Evolutionary conservation across 331 rosid genomes (phyloP), one percentile per base, ranked within the genome.

Genomic region (Rhamnella rubrinervis): DNA sequence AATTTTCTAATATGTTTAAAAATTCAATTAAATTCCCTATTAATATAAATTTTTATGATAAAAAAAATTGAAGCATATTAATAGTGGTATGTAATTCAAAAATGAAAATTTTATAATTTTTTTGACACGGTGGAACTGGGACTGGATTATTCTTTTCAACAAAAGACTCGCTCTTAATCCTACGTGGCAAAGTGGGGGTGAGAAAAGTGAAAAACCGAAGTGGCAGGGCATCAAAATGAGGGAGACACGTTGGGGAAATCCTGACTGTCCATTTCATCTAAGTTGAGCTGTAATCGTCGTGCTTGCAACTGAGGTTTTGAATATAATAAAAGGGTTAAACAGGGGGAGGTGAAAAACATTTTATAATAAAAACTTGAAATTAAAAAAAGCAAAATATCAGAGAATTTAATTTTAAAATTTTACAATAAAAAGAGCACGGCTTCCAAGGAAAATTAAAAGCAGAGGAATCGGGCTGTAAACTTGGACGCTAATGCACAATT

Each of bases 401-500:
- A 69, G 56, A n/a, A 20, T 38, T 23, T 23, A 23, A 23, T 23
- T 23, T 23, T 23, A 23, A 23, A 23, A 23, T 23, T 23, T 23
- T 23, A 47, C 49, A 61, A 39, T 40, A 57, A 19, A 10, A 38
- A 21, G 63, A 46, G 8, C 82, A 58, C 50, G 65, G 46, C 35
- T 61, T 61, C 73, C 63, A n/a, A 73, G 15, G 55, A 52, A 77
- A 80, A 65, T 49, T 58, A 78, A 31, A 76, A 44, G 81, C 80
- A 72, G 80, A 75, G 46, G 76, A 78, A 77, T 69, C 70, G 61
- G 72, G 71, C 77, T 63, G 85, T 68, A 56, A 50, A 50, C 63
- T 67, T 83, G 83, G 85, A 83, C 69, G 77, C 72, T 68, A 68
- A 78, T 74, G 83, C 82, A 77, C 70, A 65, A 71, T 56, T 55